Evolutionary conservation across 2,329 filamentous ascomycete genomes (phyloP), one percentile per base, ranked within the genome.

Genomic region (Lachnum nothofagi): DNA sequence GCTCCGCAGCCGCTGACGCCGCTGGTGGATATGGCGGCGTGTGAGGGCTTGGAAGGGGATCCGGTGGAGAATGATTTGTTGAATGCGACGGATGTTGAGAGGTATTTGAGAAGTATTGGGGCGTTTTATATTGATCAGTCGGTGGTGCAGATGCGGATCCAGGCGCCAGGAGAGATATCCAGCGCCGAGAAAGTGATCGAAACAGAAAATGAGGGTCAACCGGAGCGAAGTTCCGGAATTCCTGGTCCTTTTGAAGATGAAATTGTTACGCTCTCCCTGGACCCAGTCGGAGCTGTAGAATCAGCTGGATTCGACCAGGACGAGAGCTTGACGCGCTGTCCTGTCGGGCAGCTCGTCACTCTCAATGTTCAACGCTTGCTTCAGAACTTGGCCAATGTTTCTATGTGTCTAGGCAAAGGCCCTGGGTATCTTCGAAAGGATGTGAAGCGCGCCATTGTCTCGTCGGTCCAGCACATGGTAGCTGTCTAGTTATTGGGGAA

Each of bases 71-170:
- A 17, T 33, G 24, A 17, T 4, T 46, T 46, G 9, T 10, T 52
- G n/a, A 52, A 52, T 41, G 50, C 50, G 16, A 40, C 44, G 19
- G 50, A 49, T 23, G 31, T 52, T 19, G 50, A 52, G 34, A 37
- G 42, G n/a, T 49, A 46, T 16, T 40, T 52, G 14, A 34, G 41
- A n/a, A 43, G 38, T 5, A 46, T 49, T 27, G 46, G 50, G n/a
- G 46, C 46, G 17, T 43, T 46, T 16, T 24, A 52, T 27, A 33
- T 48, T 2, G 29, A 42, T 12, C 16, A 45, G 16, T 19, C 42
- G 8, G n/a, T 43, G 17, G 34, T 52, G 7, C 19, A 33, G 4
- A 19, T 52, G 23, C 34, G 17, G 16, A 17, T 31, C 4, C 3
- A 27, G n/a, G 40, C 25, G 9, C 20, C 19, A 1, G 34, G 10